These are phyloP conservation scores for Scutellaria barbata DNA, from an alignment of 257 asterid genomes.

Conservation along the genomic window DNA sequence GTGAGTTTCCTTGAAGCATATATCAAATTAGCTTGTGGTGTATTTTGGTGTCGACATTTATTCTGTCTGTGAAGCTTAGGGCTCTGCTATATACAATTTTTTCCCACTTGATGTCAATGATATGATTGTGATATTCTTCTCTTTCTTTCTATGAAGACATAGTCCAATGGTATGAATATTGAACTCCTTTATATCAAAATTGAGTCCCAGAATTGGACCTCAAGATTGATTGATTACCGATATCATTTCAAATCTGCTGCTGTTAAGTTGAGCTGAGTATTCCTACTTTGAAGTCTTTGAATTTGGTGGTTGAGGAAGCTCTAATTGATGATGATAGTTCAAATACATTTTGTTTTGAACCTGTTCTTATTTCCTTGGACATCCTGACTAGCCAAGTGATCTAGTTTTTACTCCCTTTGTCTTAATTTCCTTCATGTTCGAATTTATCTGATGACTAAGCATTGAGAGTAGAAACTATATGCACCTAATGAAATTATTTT, in stretches of 20 bases:
- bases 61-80: constrained; percentile 18
- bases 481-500: background rate
- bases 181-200: background rate
- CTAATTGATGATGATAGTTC: background rate
- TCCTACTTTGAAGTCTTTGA: constrained; percentile 6
- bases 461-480: background rate
- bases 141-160: background rate
- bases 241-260: background rate
- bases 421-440: too few relatives aligned
- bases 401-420: too few relatives aligned
- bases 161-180: background rate
- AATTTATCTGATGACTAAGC: too few relatives aligned
- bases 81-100: background rate
- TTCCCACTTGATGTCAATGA: background rate
- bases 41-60: background rate
- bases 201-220: background rate
- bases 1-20: background rate
- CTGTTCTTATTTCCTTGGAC: background rate
- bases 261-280: background rate
- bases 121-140: background rate
- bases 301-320: constrained; percentile 11
- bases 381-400: background rate
- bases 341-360: background rate
- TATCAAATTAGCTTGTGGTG: background rate
- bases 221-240: background rate